Percentiles rank a stretch among this genome's conserved stretches.
These are phyloP conservation scores for Panaeolus papilionaceus DNA, from an alignment of 768 basidiomycete genomes.

Conservation along the genomic window DNA sequence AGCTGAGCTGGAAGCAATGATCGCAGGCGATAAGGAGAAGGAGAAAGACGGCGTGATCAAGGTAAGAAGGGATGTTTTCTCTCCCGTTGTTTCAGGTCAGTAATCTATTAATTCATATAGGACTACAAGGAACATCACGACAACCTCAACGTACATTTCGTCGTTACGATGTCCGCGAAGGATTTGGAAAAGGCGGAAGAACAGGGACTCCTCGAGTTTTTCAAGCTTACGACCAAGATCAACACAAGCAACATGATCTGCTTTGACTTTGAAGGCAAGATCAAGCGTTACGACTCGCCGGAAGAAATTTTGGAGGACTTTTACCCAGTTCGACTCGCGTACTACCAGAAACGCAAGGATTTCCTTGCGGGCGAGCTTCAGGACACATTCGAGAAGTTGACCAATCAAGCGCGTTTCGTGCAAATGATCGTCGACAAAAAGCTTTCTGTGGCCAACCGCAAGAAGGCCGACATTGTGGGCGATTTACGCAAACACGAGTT, in stretches of 20 bases:
- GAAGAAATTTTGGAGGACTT: conserved; percentile 96
- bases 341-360: conserved; percentile 98
- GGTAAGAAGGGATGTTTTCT: conserved; percentile 43
- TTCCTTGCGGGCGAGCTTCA: conserved; percentile 85
- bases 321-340: conserved; percentile 85
- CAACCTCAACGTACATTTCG: conserved; percentile 89
- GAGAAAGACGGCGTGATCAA: conserved; percentile 70
- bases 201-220: conserved; percentile 89
- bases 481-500: conserved; percentile 88
- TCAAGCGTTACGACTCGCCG: conserved; percentile 88
- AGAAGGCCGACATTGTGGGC: conserved; percentile 82
- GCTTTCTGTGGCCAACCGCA: conserved; percentile 84
- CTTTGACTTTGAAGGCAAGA: conserved; percentile 96
- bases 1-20: conserved; percentile 88
- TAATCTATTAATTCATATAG: conserved; percentile 46
- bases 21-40: conserved; percentile 79
- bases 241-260: conserved; percentile 98
- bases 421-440: conserved; percentile 93
- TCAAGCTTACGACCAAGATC: conserved; percentile 87
- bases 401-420: conserved; percentile 96
- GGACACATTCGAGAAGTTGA: conserved; percentile 78
- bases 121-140: conserved; percentile 98
- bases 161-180: conserved; percentile 79
- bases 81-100: not conserved
- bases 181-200: conserved; percentile 87